Evolutionary conservation across 257 asterid genomes (phyloP), one percentile per base, ranked within the genome.

Genomic region (Agastache rugosa): DNA sequence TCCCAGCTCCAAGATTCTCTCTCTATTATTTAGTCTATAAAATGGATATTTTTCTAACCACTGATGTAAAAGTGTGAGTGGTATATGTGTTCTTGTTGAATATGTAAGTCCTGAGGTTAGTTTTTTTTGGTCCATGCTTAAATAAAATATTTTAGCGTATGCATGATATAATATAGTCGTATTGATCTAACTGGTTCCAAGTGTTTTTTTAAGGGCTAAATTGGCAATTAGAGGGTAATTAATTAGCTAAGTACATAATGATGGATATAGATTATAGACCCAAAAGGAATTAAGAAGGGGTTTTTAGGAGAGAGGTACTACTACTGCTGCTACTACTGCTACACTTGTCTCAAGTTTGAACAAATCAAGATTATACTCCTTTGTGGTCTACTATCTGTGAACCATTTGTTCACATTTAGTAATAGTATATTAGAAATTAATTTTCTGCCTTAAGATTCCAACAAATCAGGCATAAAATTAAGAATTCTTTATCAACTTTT

Each of bases 1-100:
- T n/a, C n/a, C n/a, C n/a, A n/a, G n/a, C 78, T 69, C 71, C 29
- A 83, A 85, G 93, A 88, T 85, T 85, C 91, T 78, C 71, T 59
- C 65, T 37, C 81, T 22, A 74, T 84, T 77, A 81, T 83, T 78
- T 80, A 56, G 75, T 60, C 76, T 47, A 68, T 78, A 80, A 82
- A 81, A 78, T 53, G 83, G 83, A 76, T 69, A 19, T 77, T 84
- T 78, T 81, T 82, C 20, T 61, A 12, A 16, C 63, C 37, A 61
- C 19, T 73, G 42, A 37, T 56, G 41, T 69, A 19, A 54, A 17
- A 37, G 17, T 29, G 15, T 6, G 17, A 67, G 9, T 9, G 11
- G 48, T 11, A 5, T 25, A 58, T 53, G 3, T 56, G 11, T 56
- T 1, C n/a, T n/a, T n/a, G n/a, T n/a, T n/a, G n/a, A n/a, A n/a